phyloP scores from a whole-genome alignment of 2,329 filamentous ascomycete genomes.

The Lasiodiplodia hormozganensis region DNA sequence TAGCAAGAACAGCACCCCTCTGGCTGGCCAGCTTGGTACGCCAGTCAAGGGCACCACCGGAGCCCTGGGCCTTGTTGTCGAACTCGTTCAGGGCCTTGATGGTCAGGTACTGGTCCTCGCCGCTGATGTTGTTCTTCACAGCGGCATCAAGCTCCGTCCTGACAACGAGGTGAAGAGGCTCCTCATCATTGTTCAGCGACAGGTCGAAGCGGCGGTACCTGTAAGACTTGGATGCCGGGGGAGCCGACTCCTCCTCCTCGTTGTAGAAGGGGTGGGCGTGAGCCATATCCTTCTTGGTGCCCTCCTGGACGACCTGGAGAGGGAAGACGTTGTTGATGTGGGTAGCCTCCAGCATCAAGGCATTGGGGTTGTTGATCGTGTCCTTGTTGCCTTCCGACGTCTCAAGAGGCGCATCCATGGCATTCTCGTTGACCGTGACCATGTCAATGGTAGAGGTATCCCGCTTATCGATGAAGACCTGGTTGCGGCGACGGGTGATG shows the following conservation, averaged over 20 bases:
- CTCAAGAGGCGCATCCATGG: conserved; percentile 91
- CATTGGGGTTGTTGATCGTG: conserved; percentile 88
- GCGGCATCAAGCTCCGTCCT: conserved; percentile 95
- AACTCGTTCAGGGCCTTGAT: conserved; percentile 99
- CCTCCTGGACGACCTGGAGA: conserved; percentile 90
- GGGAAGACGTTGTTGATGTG: conserved; percentile 99
- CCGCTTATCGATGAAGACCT: conserved; percentile 98
- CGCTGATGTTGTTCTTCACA: conserved; percentile 90
- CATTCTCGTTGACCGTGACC: conserved; percentile 99
- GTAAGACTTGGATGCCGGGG: conserved; percentile 95
- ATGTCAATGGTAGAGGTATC: conserved; percentile 94
- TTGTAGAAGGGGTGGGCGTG: conserved; percentile 99
- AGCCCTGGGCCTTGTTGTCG: conserved; percentile 95
- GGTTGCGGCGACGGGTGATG: conserved; percentile 89
- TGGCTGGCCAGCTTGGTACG: conserved; percentile 91
- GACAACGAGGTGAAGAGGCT: conserved; percentile 90
- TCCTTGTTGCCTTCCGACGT: conserved; percentile 92
- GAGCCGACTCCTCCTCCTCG: conserved; percentile 87
- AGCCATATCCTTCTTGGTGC: conserved; percentile 79
- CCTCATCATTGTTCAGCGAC: conserved; percentile 87
- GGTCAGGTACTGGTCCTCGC: conserved; percentile 88
- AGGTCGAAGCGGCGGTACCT: conserved; percentile 98
- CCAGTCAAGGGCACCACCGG: conserved; percentile 96
- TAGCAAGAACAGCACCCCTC: conserved; percentile 95
- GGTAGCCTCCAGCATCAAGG: conserved; percentile 94